phyloP scores from a whole-genome alignment of 805 yeast genomes.

The Kodamaea restingae region DNA sequence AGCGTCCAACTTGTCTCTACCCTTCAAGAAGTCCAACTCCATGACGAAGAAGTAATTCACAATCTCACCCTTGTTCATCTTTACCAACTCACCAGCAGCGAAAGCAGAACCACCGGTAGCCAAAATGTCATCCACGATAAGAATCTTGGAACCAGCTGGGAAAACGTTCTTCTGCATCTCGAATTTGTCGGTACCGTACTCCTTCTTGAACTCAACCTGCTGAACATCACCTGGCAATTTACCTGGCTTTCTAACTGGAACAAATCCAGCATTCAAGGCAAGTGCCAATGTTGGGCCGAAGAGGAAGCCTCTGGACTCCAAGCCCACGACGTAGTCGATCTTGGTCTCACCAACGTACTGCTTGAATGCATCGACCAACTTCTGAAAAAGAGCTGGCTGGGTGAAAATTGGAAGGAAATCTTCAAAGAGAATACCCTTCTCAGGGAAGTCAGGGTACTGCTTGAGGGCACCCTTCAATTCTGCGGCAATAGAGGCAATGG shows the following conservation, averaged over 20 bases:
- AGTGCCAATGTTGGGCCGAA: constrained; percentile 96
- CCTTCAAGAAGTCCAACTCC: constrained; percentile 94
- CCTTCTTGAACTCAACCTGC: constrained; percentile 76
- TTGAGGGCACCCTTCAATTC: constrained; percentile 36
- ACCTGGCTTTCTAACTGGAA: constrained; percentile 94
- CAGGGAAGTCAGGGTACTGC: constrained; percentile 93
- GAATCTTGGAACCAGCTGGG: constrained; percentile 73
- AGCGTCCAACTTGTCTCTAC: constrained; percentile 80
- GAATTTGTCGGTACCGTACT: constrained; percentile 86
- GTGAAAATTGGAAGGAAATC: constrained; percentile 94
- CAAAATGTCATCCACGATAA: constrained; percentile 91
- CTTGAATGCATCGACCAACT: constrained; percentile 76
- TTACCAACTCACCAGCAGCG: constrained; percentile 86
- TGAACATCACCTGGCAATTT: constrained; percentile 86
- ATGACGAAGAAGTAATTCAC: constrained; percentile 82
- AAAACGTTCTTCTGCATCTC: constrained; percentile 84
- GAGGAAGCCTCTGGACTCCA: constrained; percentile 94
- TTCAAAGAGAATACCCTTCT: constrained; percentile 88
- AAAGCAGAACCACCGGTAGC: constrained; percentile 97
- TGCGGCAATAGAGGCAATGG: constrained; percentile 30
- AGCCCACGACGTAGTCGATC: constrained; percentile 87
- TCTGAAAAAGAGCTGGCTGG: constrained; percentile 74
- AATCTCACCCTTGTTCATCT: constrained; percentile 62
- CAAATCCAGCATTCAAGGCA: constrained; percentile 82
- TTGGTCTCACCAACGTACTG: constrained; percentile 61